phyloP scores from a whole-genome alignment of 768 basidiomycete genomes.

The Xerocomus brunneocitrinus region DNA sequence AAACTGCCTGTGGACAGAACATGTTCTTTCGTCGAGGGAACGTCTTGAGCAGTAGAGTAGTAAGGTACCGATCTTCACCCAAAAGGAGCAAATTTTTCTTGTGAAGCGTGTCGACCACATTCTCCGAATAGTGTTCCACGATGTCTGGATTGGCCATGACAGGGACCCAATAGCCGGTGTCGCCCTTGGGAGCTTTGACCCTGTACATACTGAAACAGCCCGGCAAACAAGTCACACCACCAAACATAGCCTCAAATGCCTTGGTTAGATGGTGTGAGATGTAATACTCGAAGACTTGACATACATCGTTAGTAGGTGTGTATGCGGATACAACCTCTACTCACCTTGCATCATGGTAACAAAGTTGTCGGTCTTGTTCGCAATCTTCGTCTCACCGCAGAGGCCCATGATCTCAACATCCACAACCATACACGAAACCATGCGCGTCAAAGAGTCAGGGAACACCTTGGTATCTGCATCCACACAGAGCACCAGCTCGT shows the following conservation, averaged over 20 bases:
- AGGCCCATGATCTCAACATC: conserved; percentile 99
- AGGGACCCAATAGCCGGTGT: conserved; percentile 95
- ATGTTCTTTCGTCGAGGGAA: conserved; percentile 99
- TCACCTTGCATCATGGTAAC: conserved; percentile 99
- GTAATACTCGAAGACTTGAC: conserved; percentile 96
- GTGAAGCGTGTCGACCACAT: conserved; percentile 98
- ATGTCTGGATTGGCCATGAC: conserved; percentile 98
- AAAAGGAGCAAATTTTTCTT: conserved; percentile 98
- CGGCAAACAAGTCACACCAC: conserved; percentile 98
- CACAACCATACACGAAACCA: conserved; percentile 95
- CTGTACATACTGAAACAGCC: conserved; percentile 99
- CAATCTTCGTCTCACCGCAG: conserved; percentile 99
- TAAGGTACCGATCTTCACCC: conserved; percentile 98
- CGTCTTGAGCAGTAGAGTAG: conserved; percentile 95
- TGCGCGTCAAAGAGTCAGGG: conserved; percentile 94
- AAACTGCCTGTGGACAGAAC: conserved; percentile 98
- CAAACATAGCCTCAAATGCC: conserved; percentile 99
- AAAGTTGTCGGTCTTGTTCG: conserved; percentile 97
- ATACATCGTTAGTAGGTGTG: conserved; percentile 5
- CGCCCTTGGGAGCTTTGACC: conserved; percentile 98
- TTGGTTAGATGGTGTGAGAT: conserved; percentile 99
- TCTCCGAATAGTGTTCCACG: conserved; percentile 98
- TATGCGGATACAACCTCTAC: conserved; percentile 25
- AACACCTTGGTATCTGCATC: conserved; percentile 99
- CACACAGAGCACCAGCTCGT: conserved; percentile 92